Percentiles rank a stretch among this genome's conserved stretches.
These are phyloP conservation scores for Nemophila menziesii DNA, from an alignment of 257 asterid genomes.

Conservation along the genomic window DNA sequence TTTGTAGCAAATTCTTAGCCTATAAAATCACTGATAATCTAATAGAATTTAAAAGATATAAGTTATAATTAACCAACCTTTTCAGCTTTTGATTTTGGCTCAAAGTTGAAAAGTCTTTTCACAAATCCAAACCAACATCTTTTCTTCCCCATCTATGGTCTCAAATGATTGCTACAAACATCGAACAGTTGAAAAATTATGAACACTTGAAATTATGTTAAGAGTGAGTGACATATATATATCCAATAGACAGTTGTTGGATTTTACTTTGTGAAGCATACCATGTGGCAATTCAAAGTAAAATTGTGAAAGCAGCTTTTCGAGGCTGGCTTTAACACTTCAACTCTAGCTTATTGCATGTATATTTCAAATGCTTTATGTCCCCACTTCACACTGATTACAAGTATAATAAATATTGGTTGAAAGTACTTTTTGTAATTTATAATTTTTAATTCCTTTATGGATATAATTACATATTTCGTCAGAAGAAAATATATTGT, in stretches of 20 bases:
- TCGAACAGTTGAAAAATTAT: too few relatives aligned
- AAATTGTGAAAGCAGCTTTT: slow-evolving; percentile 37
- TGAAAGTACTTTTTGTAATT: too few relatives aligned
- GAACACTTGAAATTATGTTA: slow-evolving; percentile 1
- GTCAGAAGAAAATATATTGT: too few relatives aligned
- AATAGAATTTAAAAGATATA: slow-evolving; percentile 2
- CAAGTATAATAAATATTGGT: too few relatives aligned
- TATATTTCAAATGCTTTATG: too few relatives aligned
- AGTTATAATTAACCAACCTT: slow-evolving; percentile 26
- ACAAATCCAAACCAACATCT: slow-evolving; percentile 59
- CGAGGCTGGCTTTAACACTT: background rate
- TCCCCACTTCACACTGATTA: too few relatives aligned
- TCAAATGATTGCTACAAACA: background rate
- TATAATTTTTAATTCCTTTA: too few relatives aligned
- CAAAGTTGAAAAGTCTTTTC: slow-evolving; percentile 49
- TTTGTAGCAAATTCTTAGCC: background rate
- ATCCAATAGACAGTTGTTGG: slow-evolving; percentile 21
- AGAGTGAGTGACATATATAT: slow-evolving; percentile 11
- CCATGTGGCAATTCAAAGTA: slow-evolving; percentile 44
- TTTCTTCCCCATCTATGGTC: slow-evolving; percentile 49
- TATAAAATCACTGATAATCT: slow-evolving; percentile 5
- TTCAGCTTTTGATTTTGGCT: slow-evolving; percentile 40
- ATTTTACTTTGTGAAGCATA: slow-evolving; percentile 31
- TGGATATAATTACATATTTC: too few relatives aligned
- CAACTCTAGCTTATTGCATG: too few relatives aligned